Percentiles rank a stretch among this genome's conserved stretches.
phyloP scores from a whole-genome alignment of 2,329 filamentous ascomycete genomes.

The Monilinia fructicola region DNA sequence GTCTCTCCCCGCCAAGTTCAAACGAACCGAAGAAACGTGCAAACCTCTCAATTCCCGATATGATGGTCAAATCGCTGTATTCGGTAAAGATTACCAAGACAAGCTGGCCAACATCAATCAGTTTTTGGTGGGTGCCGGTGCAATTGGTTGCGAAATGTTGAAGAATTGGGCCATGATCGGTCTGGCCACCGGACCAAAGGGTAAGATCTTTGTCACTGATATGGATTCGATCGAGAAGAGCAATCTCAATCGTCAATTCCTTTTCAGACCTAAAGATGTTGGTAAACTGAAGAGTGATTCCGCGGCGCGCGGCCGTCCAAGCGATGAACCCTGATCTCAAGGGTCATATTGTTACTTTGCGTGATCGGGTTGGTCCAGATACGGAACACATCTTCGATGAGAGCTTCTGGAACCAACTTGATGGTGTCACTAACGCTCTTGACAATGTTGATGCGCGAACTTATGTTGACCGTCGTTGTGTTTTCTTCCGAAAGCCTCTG shows the following conservation, averaged over 20 bases:
- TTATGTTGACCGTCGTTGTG: conserved; percentile 92
- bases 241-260: conserved; percentile 94
- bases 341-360: conserved; percentile 81
- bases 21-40: conserved; percentile 83
- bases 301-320: conserved; percentile 83
- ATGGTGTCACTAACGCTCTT: conserved; percentile 93
- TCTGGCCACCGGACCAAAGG: conserved; percentile 80
- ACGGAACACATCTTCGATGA: conserved; percentile 96
- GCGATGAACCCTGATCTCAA: conserved; percentile 92
- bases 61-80: conserved; percentile 95
- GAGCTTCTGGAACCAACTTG: conserved; percentile 80
- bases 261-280: conserved; percentile 92
- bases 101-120: conserved; percentile 88
- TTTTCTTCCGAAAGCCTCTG: conserved; percentile 96
- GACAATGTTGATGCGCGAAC: conserved; percentile 97
- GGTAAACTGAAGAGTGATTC: conserved; percentile 96
- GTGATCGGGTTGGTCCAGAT: conserved; percentile 86
- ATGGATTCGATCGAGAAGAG: conserved; percentile 99
- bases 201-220: conserved; percentile 89
- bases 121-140: conserved; percentile 93
- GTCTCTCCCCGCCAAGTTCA: conserved; percentile 74
- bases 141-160: conserved; percentile 97
- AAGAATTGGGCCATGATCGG: conserved; percentile 99
- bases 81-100: conserved; percentile 89
- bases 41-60: conserved; percentile 83